A percentile compares a stretch with the other conserved stretches of the same genome.
Conservation (phyloP, 805 yeast species). For the Cephaloascus albidus region DNA sequence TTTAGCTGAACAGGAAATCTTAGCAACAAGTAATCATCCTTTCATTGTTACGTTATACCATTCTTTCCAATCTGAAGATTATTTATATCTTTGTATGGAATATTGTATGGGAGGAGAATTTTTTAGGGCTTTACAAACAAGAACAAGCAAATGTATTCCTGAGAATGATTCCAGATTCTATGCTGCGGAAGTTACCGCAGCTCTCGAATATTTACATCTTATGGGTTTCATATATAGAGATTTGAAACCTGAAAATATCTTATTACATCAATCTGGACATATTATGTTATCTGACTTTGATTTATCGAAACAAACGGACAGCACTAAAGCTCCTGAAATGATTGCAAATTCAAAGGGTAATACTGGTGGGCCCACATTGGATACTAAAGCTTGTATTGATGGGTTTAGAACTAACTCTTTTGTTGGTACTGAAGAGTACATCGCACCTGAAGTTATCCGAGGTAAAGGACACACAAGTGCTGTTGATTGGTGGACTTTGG, state of each 20-base stretch:
- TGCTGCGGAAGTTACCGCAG: conserved; percentile 96
- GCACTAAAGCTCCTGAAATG: conserved; percentile 69
- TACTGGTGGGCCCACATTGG: conserved; percentile 51
- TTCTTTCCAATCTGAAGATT: conserved; percentile 91
- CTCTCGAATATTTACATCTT: conserved; percentile 86
- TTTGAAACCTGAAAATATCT: conserved; percentile 90
- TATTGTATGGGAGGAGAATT: conserved; percentile 99
- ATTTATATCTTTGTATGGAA: conserved; percentile 91
- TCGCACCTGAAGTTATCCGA: conserved; percentile 96
- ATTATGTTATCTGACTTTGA: conserved; percentile 97
- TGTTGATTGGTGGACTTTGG: conserved; percentile 99
- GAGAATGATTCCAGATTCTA: conserved; percentile 90
- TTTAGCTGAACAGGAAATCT: conserved; percentile 91
- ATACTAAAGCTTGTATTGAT: conserved; percentile 91
- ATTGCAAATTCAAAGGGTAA: conserved; percentile 28
- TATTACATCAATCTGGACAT: conserved; percentile 94
- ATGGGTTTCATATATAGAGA: conserved; percentile 98
- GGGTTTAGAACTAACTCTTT: conserved; percentile 96
- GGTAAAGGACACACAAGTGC: conserved; percentile 98
- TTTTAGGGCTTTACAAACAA: conserved; percentile 88
- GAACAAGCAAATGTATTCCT: conserved; percentile 73
- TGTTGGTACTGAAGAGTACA: conserved; percentile 98
- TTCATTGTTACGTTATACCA: conserved; percentile 94
- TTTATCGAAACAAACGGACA: conserved; percentile 78
- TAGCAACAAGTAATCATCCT: conserved; percentile 94